A percentile compares a stretch with the other conserved stretches of the same genome.
Evolutionary conservation across 2,329 filamentous ascomycete species (phyloP).

Genomic region (Cladosporium cucumerinum): DNA sequence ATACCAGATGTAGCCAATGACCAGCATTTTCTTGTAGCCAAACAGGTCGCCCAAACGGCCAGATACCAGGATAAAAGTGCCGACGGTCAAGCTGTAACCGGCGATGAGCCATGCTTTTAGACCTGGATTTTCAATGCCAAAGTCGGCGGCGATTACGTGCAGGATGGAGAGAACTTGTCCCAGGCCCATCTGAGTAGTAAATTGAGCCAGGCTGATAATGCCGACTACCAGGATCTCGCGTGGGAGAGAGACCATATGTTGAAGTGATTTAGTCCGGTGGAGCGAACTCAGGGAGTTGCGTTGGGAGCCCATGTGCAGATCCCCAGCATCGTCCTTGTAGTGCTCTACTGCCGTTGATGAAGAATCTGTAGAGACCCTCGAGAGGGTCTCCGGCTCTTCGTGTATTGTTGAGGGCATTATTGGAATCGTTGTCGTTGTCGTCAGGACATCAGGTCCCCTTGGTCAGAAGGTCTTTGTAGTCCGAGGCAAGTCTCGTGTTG

Average conservation of each 20-base stretch:
- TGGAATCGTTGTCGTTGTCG: neutral
- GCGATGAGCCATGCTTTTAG: slow-evolving; percentile 45
- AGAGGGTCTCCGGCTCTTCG: neutral
- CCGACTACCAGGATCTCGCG: slow-evolving; percentile 31
- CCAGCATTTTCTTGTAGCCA: slow-evolving; percentile 43
- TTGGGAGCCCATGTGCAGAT: neutral
- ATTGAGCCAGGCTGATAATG: slow-evolving; percentile 31
- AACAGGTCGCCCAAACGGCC: slow-evolving; percentile 44
- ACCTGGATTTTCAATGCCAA: slow-evolving; percentile 40
- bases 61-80: slow-evolving; percentile 45
- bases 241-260: slow-evolving; percentile 28
- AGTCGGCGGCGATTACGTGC: slow-evolving; percentile 22
- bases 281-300: neutral
- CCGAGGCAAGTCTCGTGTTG: neutral
- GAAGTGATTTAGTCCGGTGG: slow-evolving; percentile 24
- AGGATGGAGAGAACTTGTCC: slow-evolving; percentile 28
- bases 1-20: slow-evolving; percentile 42
- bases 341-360: neutral
- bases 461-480: neutral
- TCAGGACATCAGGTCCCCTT: neutral
- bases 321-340: neutral
- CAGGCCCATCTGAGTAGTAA: slow-evolving; percentile 30
- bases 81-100: slow-evolving; percentile 44
- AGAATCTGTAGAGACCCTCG: slow-evolving; percentile 4
- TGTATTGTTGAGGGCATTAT: neutral